Base-by-base conservation (phyloP, 495 filamentous ascomycete species). In the Peziza echinospora region DNA sequence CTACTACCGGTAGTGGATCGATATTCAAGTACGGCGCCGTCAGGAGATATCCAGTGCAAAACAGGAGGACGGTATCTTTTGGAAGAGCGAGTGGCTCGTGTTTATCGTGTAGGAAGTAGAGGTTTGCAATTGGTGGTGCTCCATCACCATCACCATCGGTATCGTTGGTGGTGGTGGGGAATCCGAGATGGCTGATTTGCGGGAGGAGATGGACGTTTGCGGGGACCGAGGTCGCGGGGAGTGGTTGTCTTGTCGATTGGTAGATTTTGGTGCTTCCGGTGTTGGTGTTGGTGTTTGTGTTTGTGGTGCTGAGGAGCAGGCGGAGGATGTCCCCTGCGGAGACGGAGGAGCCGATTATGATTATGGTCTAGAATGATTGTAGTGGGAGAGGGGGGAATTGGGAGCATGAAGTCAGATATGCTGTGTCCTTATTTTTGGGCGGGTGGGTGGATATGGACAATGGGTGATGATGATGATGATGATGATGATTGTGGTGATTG, bases 311-410 rank as follows among this genome's bases (percentile, higher is more conserved):
- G 6, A 37, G 3, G 6, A 37, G 30, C 13, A 37, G 30, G 13
- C 6, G 13, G 30, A 37, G 30, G 47, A 82, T 78, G 54, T 82
- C 78, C 43, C 72, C 51, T 21, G 73, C 78, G 5, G 76, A 80
- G 8, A 72, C 75, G 8, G 71, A 68, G 55, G 70, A 75, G 26
- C 78, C 78, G 0, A 82, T 67, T 0, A 82, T 64, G 21, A 82
- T 54, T 13, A 78, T 72, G 54, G 76, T 80, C 30, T 37, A 37
- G n/a, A n/a, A n/a, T 37, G 6, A 13, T 11, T 37, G 30, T 37
- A 17, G 0, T 11, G 3, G 30, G 6, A 37, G 30, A 7, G 30
- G 30, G 6, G n/a, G 26, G 26, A n/a, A n/a, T n/a, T n/a, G n/a
- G n/a, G n/a, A n/a, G n/a, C n/a, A n/a, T n/a, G n/a, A n/a, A n/a